Evolutionary conservation across 2,329 filamentous ascomycete species (phyloP).

Genomic region (Aspergillus sp.): DNA sequence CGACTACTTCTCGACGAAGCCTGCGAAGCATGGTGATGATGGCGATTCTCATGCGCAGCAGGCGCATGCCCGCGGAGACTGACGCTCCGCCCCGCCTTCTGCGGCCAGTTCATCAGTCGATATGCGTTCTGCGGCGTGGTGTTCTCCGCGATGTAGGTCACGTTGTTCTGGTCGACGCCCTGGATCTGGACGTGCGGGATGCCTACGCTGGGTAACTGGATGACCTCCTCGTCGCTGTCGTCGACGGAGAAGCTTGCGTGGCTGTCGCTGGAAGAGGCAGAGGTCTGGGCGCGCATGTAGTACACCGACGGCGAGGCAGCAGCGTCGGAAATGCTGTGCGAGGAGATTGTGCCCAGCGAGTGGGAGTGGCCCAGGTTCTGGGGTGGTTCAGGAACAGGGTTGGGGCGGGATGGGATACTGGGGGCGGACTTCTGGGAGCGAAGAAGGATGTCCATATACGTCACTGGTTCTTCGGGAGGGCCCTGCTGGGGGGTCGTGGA

Average conservation of each 20-base stretch:
- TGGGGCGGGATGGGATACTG: background rate
- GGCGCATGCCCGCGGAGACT: conserved; percentile 3
- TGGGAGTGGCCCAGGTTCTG: conserved; percentile 13
- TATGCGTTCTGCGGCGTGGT: conserved; percentile 26
- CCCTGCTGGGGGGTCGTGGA: conserved; percentile 9
- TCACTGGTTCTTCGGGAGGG: conserved; percentile 19
- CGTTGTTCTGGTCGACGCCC: conserved; percentile 34
- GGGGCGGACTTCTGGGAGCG: conserved; percentile 19
- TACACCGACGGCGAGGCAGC: conserved; percentile 25
- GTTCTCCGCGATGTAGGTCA: conserved; percentile 30
- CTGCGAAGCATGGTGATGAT: background rate
- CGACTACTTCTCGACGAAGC: background rate
- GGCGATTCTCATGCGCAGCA: background rate
- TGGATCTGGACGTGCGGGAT: conserved; percentile 29
- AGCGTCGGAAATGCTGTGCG: conserved; percentile 11
- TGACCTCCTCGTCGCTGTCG: conserved; percentile 35
- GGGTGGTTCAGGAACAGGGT: background rate
- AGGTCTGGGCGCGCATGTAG: conserved; percentile 34
- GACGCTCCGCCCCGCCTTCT: conserved; percentile 14
- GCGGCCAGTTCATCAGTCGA: conserved; percentile 32
- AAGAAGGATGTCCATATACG: conserved; percentile 30
- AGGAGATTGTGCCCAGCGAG: conserved; percentile 9
- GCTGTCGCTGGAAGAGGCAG: conserved; percentile 20
- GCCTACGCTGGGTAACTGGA: conserved; percentile 31
- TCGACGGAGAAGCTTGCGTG: conserved; percentile 21